These are phyloP conservation scores for Chlorella vulgaris DNA, from an alignment of 139 green algal species.

Conservation along the genomic window DNA sequence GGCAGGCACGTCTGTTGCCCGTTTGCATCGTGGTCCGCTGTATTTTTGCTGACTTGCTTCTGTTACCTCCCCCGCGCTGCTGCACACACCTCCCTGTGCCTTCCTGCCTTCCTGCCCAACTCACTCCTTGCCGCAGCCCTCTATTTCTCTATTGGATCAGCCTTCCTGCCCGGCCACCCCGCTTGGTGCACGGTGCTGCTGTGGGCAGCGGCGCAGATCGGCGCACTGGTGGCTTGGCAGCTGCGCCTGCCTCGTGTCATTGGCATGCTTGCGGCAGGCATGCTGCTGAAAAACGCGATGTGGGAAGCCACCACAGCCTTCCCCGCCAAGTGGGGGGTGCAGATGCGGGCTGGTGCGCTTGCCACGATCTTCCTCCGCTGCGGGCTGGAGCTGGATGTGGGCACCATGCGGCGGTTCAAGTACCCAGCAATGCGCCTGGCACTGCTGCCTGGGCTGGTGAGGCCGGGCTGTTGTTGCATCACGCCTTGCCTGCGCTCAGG, in stretches of 20 bases:
- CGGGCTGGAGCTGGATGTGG: slow-evolving; percentile 81
- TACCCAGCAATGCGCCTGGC: slow-evolving; percentile 41
- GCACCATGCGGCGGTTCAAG: slow-evolving; percentile 44
- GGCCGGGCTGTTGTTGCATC: neutral
- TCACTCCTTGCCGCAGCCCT: slow-evolving; percentile 17
- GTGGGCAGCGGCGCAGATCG: slow-evolving; percentile 35
- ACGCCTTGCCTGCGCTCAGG: no score
- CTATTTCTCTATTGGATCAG: slow-evolving; percentile 44
- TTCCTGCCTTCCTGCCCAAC: neutral
- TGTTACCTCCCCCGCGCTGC: neutral
- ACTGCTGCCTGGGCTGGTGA: slow-evolving; percentile 41
- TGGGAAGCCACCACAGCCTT: slow-evolving; percentile 59
- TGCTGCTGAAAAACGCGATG: slow-evolving; percentile 71
- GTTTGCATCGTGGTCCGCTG: neutral
- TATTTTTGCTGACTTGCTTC: no score
- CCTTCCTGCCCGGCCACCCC: slow-evolving; percentile 44
- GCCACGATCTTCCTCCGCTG: slow-evolving; percentile 85
- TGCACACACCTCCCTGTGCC: no score
- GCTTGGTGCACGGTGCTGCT: slow-evolving; percentile 43
- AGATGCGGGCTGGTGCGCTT: slow-evolving; percentile 74
- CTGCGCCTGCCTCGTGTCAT: slow-evolving; percentile 66
- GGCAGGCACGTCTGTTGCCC: neutral
- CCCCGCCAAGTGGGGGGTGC: slow-evolving; percentile 61
- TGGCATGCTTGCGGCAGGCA: slow-evolving; percentile 74
- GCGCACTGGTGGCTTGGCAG: slow-evolving; percentile 41